Evolutionary conservation across 331 rosid genomes (phyloP).

Genomic region (Phaseolus coccineus): DNA sequence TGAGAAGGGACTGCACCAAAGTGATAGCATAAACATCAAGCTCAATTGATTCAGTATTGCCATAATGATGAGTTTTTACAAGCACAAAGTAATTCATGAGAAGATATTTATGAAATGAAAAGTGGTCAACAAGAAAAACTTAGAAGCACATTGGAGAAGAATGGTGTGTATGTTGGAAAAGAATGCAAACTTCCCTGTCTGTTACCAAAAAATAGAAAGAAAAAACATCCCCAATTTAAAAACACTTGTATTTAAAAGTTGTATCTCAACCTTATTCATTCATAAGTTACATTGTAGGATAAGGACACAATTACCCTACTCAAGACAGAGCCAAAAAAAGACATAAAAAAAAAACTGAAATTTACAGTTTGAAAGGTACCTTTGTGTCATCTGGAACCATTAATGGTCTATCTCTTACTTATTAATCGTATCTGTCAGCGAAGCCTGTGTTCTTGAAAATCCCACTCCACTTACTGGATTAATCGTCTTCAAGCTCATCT

Average conservation of each 20-base stretch:
- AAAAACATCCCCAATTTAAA: background rate
- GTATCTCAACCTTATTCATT: background rate
- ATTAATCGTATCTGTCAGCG: conserved; percentile 25
- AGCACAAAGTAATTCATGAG: background rate
- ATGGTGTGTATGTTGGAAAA: background rate
- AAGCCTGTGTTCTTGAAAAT: conserved; percentile 36
- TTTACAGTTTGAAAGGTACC: conserved; percentile 40
- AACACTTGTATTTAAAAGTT: background rate
- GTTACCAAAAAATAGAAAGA: background rate
- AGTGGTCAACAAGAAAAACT: background rate
- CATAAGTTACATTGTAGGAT: background rate
- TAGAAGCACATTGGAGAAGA: background rate
- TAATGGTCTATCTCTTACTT: conserved; percentile 36
- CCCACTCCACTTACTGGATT: conserved; percentile 27
- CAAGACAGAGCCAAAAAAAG: background rate
- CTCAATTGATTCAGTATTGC: background rate
- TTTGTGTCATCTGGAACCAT: conserved; percentile 41
- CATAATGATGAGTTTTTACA: background rate
- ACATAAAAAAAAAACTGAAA: conserved; percentile 3
- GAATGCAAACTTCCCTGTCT: too few relatives aligned
- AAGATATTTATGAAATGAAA: conserved; percentile 30
- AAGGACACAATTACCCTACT: background rate
- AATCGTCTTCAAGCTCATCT: conserved; percentile 37
- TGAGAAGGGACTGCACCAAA: conserved; percentile 85
- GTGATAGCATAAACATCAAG: conserved; percentile 28